phyloP scores from a whole-genome alignment of 176 grass and related monocot species.

The Stipa capillata region DNA sequence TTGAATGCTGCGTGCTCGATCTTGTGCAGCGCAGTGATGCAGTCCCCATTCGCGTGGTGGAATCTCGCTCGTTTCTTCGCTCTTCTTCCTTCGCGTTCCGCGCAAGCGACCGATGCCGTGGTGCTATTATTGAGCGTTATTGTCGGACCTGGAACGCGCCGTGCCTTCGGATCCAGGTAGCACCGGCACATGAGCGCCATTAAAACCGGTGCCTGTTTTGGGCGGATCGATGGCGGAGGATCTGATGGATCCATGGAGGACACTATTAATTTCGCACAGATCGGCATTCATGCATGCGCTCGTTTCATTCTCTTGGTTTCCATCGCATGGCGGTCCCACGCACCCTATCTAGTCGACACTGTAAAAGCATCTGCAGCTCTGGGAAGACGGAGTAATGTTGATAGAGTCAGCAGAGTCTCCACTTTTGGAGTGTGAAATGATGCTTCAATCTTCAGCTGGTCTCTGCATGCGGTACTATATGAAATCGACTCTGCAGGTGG shows the following conservation, averaged over 20 bases:
- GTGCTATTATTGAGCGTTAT: neutral
- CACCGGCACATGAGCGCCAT: neutral
- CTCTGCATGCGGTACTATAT: no score
- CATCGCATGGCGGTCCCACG: neutral
- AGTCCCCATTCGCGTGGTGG: neutral
- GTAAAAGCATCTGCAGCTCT: neutral
- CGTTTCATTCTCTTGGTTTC: neutral
- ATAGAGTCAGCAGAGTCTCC: neutral
- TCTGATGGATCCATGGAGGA: neutral
- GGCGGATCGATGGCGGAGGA: neutral
- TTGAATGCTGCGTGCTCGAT: constrained; percentile 7
- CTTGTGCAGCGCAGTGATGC: no score
- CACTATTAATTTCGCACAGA: neutral
- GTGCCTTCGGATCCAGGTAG: neutral
- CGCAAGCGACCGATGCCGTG: no score
- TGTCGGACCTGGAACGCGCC: neutral
- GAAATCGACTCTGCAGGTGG: neutral
- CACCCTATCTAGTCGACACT: neutral
- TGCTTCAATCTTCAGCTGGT: neutral
- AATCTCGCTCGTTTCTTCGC: neutral
- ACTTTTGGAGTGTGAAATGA: neutral
- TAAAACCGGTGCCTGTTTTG: neutral
- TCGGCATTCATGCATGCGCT: neutral
- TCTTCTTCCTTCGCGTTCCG: neutral
- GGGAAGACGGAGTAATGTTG: neutral